Conservation (phyloP, 1,284 basidiomycete species). For the Ustilago lituana region DNA sequence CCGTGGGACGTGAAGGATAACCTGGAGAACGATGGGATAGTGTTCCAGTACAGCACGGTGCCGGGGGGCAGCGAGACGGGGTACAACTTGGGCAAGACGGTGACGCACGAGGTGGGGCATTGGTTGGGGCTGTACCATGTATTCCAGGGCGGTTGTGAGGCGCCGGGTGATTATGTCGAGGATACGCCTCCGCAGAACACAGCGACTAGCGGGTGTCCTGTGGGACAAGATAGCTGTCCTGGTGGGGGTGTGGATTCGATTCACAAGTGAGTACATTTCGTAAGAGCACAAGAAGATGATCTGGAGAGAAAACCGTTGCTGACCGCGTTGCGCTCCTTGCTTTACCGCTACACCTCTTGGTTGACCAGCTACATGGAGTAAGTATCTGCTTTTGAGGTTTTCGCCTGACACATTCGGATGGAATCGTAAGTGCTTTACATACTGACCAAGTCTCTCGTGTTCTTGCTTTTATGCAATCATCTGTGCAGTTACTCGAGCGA, state of each 20-base stretch:
- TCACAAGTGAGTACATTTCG: conserved; percentile 52
- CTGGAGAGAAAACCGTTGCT: no score
- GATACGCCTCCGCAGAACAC: conserved; percentile 70
- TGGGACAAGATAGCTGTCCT: conserved; percentile 36
- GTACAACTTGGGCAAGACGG: conserved; percentile 72
- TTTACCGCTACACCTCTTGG: no score
- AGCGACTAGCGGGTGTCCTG: conserved; percentile 45
- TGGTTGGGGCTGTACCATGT: conserved; percentile 73
- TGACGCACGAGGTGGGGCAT: conserved; percentile 71
- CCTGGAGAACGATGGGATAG: conserved; percentile 24
- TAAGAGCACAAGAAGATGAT: no score
- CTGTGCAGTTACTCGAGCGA: conserved; percentile 43
- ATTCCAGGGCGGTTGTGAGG: conserved; percentile 73
- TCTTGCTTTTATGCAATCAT: neutral
- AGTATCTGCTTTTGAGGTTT: conserved; percentile 6
- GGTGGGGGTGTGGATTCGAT: conserved; percentile 43
- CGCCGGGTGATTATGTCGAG: conserved; percentile 71
- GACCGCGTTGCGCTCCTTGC: no score
- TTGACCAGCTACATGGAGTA: conserved; percentile 55
- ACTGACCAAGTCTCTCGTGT: no score
- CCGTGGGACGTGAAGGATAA: conserved; percentile 51
- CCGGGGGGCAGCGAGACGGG: conserved; percentile 70
- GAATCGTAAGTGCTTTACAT: no score
- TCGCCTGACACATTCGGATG: neutral
- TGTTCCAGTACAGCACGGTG: conserved; percentile 66